Conservation (phyloP, 257 asterid genomes). For the Buddleja alternifolia region DNA sequence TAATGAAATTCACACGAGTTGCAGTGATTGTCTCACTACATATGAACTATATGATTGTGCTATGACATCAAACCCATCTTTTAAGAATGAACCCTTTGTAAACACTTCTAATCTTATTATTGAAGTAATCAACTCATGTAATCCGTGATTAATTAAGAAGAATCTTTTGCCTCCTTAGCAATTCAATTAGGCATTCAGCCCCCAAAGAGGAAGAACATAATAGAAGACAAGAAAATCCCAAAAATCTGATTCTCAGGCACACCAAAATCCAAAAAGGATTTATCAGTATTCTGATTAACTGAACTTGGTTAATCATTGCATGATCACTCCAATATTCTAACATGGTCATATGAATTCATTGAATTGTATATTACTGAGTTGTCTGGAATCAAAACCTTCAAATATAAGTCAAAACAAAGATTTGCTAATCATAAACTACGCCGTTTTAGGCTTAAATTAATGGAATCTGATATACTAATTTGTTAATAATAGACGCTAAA, state of each 20-base stretch:
- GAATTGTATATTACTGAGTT: slow-evolving; percentile 29
- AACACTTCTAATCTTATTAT: too few relatives aligned
- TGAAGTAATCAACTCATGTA: too few relatives aligned
- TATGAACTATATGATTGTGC: too few relatives aligned
- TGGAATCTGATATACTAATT: neutral
- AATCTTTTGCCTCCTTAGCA: neutral
- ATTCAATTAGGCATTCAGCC: neutral
- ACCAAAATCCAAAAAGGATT: slow-evolving; percentile 44
- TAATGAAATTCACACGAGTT: too few relatives aligned
- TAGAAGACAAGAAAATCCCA: slow-evolving; percentile 35
- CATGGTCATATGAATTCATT: slow-evolving; percentile 21
- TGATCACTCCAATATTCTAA: slow-evolving; percentile 9
- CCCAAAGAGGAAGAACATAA: slow-evolving; percentile 7
- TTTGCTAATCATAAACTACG: neutral
- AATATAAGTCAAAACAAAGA: slow-evolving; percentile 39
- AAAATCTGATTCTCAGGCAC: slow-evolving; percentile 30
- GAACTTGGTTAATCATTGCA: slow-evolving; percentile 36
- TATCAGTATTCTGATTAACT: slow-evolving; percentile 33
- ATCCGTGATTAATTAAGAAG: neutral
- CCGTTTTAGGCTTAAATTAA: neutral
- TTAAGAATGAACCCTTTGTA: too few relatives aligned
- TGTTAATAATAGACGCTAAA: neutral
- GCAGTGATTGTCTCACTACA: too few relatives aligned
- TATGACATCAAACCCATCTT: too few relatives aligned
- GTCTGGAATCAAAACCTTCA: slow-evolving; percentile 27